A percentile compares a stretch with the other conserved stretches of the same genome.
Evolutionary conservation across 2,329 filamentous ascomycete species (phyloP).

Genomic region (Fusarium sp.): DNA sequence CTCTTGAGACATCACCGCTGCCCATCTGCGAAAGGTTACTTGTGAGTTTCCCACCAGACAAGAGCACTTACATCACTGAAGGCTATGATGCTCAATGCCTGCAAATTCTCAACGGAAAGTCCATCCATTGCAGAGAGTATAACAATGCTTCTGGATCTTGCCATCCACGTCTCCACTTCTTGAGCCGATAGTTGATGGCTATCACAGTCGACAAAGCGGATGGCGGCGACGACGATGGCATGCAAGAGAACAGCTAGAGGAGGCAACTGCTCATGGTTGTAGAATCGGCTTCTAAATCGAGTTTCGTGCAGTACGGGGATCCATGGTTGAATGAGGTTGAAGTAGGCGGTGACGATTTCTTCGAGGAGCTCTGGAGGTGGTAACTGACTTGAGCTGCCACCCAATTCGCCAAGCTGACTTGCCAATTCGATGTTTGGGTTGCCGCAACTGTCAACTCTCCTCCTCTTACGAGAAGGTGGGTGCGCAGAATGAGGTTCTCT

Average conservation of each 20-base stretch:
- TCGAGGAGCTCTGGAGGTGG: slow-evolving; percentile 33
- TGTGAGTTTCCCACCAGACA: fast-evolving
- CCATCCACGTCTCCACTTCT: slow-evolving; percentile 20
- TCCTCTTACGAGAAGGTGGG: slow-evolving; percentile 24
- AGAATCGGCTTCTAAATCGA: slow-evolving; percentile 32
- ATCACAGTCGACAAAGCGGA: slow-evolving; percentile 26
- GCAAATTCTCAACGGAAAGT: slow-evolving; percentile 38
- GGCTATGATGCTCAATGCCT: slow-evolving; percentile 38
- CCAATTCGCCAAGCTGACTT: slow-evolving; percentile 27
- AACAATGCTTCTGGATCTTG: slow-evolving; percentile 32
- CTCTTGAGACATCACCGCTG: slow-evolving; percentile 39
- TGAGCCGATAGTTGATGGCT: background rate
- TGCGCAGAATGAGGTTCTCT: background rate
- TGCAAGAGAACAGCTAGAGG: slow-evolving; percentile 25
- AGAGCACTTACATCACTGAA: slow-evolving; percentile 31
- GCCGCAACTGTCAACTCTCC: slow-evolving; percentile 36
- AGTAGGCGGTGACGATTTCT: slow-evolving; percentile 38
- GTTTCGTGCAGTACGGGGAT: slow-evolving; percentile 39
- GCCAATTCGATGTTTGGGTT: slow-evolving; percentile 40
- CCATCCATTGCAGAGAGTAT: slow-evolving; percentile 38
- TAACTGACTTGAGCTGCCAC: slow-evolving; percentile 9
- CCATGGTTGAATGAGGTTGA: slow-evolving; percentile 37
- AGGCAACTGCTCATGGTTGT: slow-evolving; percentile 32
- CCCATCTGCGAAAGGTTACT: slow-evolving; percentile 37
- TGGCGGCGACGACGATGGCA: slow-evolving; percentile 37